Evolutionary conservation across 2,329 filamentous ascomycete genomes (phyloP), one percentile per base, ranked within the genome.

Genomic region (Colletotrichum sp.): DNA sequence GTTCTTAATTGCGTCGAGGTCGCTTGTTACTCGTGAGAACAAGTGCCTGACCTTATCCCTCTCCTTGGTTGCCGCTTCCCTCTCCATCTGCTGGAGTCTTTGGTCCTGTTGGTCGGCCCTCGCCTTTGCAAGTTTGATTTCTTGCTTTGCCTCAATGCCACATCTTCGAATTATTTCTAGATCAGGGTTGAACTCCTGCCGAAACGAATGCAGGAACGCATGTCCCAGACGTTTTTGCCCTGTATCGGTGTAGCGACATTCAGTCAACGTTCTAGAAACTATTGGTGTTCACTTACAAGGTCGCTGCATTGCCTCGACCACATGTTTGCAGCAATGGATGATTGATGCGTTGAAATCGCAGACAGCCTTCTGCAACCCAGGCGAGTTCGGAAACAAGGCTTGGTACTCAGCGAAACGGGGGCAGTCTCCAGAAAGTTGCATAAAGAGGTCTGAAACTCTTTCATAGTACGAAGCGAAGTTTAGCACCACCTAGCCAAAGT

Each of bases 191-290:
- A 44, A n/a, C 18, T 44, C 39, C 5, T 44, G 39, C 39, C 6
- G 39, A n/a, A 44, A 44, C 5, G 39, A 44, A 9, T 44, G 0
- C 18, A 44, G 12, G 39, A 44, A 44, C 18, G 39, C 18, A 1
- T 44, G 6, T 44, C 39, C 5, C 39, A 44, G 18, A 44, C 12
- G 39, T 44, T 5, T 44, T 44, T 44, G 39, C 39, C 39, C 39
- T 44, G 9, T 2, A 12, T n/a, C 39, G 5, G 0, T 1, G 4
- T 6, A 2, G 39, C 3, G 39, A n/a, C 7, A 12, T 12, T 44
- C 4, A n/a, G 0, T 6, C 2, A n/a, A 44, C 39, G 18, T 44
- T 6, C 39, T 44, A 44, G 18, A n/a, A 0, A 44, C 39, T 1
- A n/a, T n/a, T n/a, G n/a, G n/a, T n/a, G n/a, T 28, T 28, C 3